Percentiles rank a stretch among this genome's conserved stretches.
These are phyloP conservation scores for Royoungia palumana DNA, from an alignment of 768 basidiomycete species.

Conservation along the genomic window DNA sequence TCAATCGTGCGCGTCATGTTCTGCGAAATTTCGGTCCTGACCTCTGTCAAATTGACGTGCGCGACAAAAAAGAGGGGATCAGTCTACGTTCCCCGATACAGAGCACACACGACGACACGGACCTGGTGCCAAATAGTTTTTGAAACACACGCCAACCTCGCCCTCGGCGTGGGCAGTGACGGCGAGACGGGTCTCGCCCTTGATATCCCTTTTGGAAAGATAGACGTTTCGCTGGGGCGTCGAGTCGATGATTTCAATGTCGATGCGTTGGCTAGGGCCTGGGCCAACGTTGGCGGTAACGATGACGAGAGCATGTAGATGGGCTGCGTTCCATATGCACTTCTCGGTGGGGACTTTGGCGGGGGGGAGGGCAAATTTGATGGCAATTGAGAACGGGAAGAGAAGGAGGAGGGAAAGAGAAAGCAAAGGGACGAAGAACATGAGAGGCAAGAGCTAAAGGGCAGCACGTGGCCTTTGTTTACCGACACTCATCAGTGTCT, in stretches of 20 bases:
- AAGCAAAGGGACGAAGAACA: slow-evolving; percentile 1
- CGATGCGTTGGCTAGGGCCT: slow-evolving; percentile 74
- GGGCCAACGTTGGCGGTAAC: slow-evolving; percentile 91
- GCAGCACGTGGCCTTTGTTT: no score
- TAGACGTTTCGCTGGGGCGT: slow-evolving; percentile 84
- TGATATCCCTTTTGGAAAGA: slow-evolving; percentile 82
- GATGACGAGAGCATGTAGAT: slow-evolving; percentile 84
- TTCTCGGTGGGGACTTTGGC: slow-evolving; percentile 70
- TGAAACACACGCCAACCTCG: slow-evolving; percentile 94
- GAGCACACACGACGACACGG: neutral
- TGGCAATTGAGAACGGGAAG: slow-evolving; percentile 43
- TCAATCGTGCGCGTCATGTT: slow-evolving; percentile 72
- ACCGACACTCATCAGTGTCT: no score
- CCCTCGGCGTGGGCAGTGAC: slow-evolving; percentile 92
- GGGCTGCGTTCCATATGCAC: slow-evolving; percentile 95
- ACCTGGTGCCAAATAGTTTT: slow-evolving; percentile 76
- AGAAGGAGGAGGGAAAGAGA: slow-evolving; percentile 30
- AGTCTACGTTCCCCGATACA: no score
- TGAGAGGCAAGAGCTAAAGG: neutral
- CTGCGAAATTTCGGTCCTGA: slow-evolving; percentile 43
- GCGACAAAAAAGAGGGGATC: neutral
- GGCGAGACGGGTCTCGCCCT: slow-evolving; percentile 88
- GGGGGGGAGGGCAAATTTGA: slow-evolving; percentile 83
- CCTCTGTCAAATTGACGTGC: slow-evolving; percentile 32
- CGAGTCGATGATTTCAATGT: slow-evolving; percentile 93